These are phyloP conservation scores for Nicotiana attenuata DNA, from an alignment of 257 asterid species.

Conservation along the genomic window DNA sequence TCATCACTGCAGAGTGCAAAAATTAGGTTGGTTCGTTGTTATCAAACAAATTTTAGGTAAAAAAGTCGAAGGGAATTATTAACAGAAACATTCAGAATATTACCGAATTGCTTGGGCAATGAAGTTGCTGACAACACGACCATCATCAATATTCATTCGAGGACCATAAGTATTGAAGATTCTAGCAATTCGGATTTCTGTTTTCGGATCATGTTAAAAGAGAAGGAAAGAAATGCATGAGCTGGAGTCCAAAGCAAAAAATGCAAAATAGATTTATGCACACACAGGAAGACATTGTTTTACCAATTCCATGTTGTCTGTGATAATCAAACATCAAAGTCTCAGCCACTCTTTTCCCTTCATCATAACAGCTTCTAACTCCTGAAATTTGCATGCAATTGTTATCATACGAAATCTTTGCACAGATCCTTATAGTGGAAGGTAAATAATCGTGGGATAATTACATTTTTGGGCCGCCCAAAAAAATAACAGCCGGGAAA, in stretches of 20 bases:
- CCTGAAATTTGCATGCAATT: conserved; percentile 34
- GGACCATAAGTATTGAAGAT: conserved; percentile 97
- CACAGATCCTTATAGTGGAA: too few species aligned
- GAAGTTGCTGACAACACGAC: conserved; percentile 94
- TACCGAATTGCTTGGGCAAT: conserved; percentile 94
- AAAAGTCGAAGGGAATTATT: neutral
- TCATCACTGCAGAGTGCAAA: conserved; percentile 49
- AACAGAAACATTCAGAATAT: neutral
- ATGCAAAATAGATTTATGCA: too few species aligned
- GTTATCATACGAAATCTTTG: neutral
- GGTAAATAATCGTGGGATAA: too few species aligned
- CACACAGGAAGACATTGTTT: neutral
- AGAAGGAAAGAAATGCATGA: neutral
- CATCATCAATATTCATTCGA: conserved; percentile 93
- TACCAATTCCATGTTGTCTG: conserved; percentile 95
- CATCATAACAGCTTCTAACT: conserved; percentile 91
- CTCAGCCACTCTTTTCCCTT: conserved; percentile 97
- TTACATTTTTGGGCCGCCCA: too few species aligned
- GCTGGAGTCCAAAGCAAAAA: too few species aligned
- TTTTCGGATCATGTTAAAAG: neutral
- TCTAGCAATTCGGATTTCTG: conserved; percentile 96
- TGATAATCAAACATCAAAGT: conserved; percentile 96
- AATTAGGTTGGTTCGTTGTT: neutral
- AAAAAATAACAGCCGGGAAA: too few species aligned
- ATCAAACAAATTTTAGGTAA: neutral